phyloP scores from a whole-genome alignment of 1,284 basidiomycete species.

The Ustanciosporium gigantosporum region DNA sequence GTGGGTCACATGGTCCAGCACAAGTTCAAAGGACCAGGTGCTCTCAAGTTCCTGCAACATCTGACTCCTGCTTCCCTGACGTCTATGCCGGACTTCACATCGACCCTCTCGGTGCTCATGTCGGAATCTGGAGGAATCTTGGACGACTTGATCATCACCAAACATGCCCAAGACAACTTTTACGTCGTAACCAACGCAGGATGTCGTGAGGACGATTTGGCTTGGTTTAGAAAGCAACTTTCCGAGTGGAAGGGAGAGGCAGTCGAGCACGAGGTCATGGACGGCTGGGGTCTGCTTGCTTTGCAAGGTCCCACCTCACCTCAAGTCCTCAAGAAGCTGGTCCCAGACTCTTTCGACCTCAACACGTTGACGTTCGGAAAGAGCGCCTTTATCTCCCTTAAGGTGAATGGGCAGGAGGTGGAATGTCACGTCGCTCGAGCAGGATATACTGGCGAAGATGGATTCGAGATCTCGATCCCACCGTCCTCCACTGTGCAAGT shows the following conservation, averaged over 20 bases:
- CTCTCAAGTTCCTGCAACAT: constrained; percentile 76
- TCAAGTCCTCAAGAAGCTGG: constrained; percentile 70
- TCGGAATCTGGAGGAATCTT: constrained; percentile 90
- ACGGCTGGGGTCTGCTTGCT: constrained; percentile 85
- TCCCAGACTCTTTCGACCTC: constrained; percentile 69
- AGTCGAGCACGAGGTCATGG: constrained; percentile 80
- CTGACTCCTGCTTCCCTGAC: constrained; percentile 68
- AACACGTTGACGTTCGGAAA: constrained; percentile 58
- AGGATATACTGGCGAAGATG: constrained; percentile 98
- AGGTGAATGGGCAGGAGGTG: constrained; percentile 66
- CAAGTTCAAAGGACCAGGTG: constrained; percentile 60
- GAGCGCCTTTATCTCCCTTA: constrained; percentile 56
- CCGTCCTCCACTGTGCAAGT: constrained; percentile 75
- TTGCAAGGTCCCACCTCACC: constrained; percentile 88
- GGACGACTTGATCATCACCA: constrained; percentile 73
- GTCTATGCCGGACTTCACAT: constrained; percentile 71
- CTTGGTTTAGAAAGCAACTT: constrained; percentile 75
- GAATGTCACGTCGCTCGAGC: constrained; percentile 84
- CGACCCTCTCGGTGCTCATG: constrained; percentile 80
- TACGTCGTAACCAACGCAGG: constrained; percentile 98
- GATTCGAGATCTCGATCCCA: constrained; percentile 93
- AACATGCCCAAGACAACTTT: constrained; percentile 66
- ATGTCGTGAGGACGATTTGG: constrained; percentile 76
- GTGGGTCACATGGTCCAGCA: constrained; percentile 88
- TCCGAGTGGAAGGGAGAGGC: constrained; percentile 63